Base-by-base conservation (phyloP, 768 basidiomycete genomes). In the Favolaschia claudopus region DNA sequence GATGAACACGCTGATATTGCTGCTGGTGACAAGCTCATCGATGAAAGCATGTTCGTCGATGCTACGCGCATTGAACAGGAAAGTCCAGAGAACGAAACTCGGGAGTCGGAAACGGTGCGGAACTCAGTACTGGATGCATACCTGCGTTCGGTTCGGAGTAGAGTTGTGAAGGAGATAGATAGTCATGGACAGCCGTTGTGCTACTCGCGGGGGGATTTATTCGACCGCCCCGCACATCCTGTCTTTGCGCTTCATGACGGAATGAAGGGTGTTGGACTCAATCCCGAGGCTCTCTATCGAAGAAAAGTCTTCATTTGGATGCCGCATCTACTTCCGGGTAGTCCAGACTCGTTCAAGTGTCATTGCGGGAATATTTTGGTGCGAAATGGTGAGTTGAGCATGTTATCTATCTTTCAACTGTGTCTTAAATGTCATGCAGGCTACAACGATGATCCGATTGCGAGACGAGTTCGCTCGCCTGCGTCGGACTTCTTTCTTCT, bases 231-330 rank as follows among this genome's bases (percentile, higher is more conserved):
- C 13, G 20, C 34, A 2, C 47, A 58, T 34, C 47, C 56, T 10
- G 39, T 58, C 13, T 58, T 58, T 28, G 56, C 48, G 0, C 24
- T 58, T 17, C 10, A 33, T n/a, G 9, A 24, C 3, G 10, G 32
- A 15, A 24, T 34, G 2, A 12, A 6, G 7, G 13, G 19, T 3
- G 36, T 7, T 13, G 31, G 36, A 1, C 37, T 46, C 8, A 13
- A 28, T 34, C 43, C 54, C 3, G 14, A 34, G 5, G 7, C 15
- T 8, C 54, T 55, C n/a, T 55, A 55, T 27, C 15, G 25, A 5
- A 42, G 44, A 24, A 25, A 44, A 10, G 42, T 55, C 7, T 55
- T 45, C 24, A 33, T 55, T n/a, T 55, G 54, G 54, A 27, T 55
- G 9, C 54, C 44, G n/a, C 27, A 46, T 37, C 20, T 55, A 22